Base-by-base conservation (phyloP, 192 early-diverging fungal species). In the Coemansia umbellata region DNA sequence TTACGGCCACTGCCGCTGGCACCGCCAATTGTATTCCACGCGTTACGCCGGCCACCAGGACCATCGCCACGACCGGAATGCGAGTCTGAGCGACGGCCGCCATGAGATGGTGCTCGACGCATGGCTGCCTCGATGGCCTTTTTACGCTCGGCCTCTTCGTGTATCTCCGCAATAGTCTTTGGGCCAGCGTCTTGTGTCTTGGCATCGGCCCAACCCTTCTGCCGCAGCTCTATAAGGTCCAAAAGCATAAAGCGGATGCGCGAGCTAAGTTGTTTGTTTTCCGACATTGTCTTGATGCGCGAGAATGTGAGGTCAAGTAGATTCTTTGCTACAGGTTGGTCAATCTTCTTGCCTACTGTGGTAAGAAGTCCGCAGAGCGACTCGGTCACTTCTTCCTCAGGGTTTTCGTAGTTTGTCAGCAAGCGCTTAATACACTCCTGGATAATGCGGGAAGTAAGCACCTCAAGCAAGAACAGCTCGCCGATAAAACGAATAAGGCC, bases 311-410 rank as follows among this genome's bases (percentile, higher is more conserved):
- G 62, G 55, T 98, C 89, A 82, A 99, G 86, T 48, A 83, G 76
- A 21, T 43, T 52, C 60, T 60, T 54, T 42, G 64, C 56, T 22
- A 49, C 37, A 54, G 81, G 80, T 35, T 71, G 73, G 51, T 95
- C 92, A 19, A 99, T 66, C 45, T 83, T 83, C 42, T 81, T 75
- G 57, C 97, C 97, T 43, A 92, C 84, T 5, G 94, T 97, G 8
- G 81, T 87, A 53, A 99, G 61, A 37, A 99, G 81, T 71, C 94
- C 96, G 74, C 87, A 90, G 32, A 97, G 78, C 51, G 85, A 89
- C 79, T 99, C 97, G 26, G 85, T 82, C 59, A 97, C 95, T 75
- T 95, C 97, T 63, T 97, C 97, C 47, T 93, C 93, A 23, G 94
- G 90, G 30, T 85, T 71, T 53, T 79, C 66, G 53, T 83, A 76